phyloP scores from a whole-genome alignment of 805 yeast genomes.

The Wickerhamomyces ciferrii region DNA sequence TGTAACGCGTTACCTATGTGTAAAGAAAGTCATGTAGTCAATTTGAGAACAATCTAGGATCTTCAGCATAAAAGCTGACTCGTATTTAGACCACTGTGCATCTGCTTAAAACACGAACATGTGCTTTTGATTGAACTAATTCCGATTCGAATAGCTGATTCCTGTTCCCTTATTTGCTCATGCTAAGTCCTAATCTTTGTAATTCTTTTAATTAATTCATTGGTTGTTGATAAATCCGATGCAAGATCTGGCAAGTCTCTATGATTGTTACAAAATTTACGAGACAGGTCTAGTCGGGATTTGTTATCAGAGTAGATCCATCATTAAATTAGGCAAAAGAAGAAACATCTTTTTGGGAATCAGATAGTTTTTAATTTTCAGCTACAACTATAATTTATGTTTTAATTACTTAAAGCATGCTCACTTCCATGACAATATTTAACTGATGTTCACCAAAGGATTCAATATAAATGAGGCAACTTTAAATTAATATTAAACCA shows the following conservation, averaged over 20 bases:
- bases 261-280: not conserved
- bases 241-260: not conserved
- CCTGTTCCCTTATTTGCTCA: not conserved
- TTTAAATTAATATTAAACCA: too few relatives aligned
- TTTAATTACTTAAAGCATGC: too few relatives aligned
- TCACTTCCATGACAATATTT: too few relatives aligned
- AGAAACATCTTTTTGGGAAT: too few relatives aligned
- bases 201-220: not conserved
- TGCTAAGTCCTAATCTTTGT: not conserved
- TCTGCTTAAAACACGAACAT: not conserved
- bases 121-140: not conserved
- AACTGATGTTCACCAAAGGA: too few relatives aligned
- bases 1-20: too few relatives aligned
- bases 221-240: conserved; percentile 1
- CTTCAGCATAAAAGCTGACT: not conserved
- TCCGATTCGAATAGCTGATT: not conserved
- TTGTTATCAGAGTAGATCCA: not conserved
- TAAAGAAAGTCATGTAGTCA: too few relatives aligned
- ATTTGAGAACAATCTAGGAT: not conserved
- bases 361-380: too few relatives aligned
- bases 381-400: too few relatives aligned
- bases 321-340: too few relatives aligned
- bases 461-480: too few relatives aligned
- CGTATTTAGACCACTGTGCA: not conserved
- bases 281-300: not conserved